A percentile compares a stretch with the other conserved stretches of the same genome.
These are phyloP conservation scores for Closterium sp. DNA, from an alignment of 139 green algal genomes.

Conservation along the genomic window DNA sequence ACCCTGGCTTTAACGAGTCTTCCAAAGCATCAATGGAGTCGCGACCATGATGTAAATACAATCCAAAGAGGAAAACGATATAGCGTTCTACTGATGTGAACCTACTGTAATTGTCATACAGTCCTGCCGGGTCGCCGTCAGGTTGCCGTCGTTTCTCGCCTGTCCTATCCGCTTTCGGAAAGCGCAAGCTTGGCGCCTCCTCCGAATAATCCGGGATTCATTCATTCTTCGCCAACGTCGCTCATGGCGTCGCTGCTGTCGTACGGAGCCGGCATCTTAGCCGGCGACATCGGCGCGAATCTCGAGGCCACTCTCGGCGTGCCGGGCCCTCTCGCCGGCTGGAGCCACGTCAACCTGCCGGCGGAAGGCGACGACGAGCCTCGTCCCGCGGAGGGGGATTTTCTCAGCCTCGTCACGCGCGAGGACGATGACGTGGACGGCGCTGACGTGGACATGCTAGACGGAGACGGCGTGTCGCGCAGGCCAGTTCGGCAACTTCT, in stretches of 20 bases:
- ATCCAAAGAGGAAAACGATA: too few relatives aligned
- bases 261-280: background rate
- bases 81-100: too few relatives aligned
- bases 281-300: slow-evolving; percentile 1
- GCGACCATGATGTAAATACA: too few relatives aligned
- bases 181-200: background rate
- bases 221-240: background rate
- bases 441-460: background rate
- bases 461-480: slow-evolving; percentile 3
- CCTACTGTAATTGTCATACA: too few relatives aligned
- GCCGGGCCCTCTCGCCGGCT: background rate
- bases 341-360: background rate
- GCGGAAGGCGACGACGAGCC: background rate
- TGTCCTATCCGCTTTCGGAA: background rate
- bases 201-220: background rate
- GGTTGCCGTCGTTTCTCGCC: background rate
- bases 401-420: background rate
- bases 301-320: background rate
- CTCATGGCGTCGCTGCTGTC: slow-evolving; percentile 12
- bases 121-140: too few relatives aligned
- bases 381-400: background rate
- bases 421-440: background rate
- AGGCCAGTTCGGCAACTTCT: background rate
- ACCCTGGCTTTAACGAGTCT: too few relatives aligned
- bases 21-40: too few relatives aligned